phyloP scores from a whole-genome alignment of 2,329 filamentous ascomycete species.

The Alternaria tenuissima region DNA sequence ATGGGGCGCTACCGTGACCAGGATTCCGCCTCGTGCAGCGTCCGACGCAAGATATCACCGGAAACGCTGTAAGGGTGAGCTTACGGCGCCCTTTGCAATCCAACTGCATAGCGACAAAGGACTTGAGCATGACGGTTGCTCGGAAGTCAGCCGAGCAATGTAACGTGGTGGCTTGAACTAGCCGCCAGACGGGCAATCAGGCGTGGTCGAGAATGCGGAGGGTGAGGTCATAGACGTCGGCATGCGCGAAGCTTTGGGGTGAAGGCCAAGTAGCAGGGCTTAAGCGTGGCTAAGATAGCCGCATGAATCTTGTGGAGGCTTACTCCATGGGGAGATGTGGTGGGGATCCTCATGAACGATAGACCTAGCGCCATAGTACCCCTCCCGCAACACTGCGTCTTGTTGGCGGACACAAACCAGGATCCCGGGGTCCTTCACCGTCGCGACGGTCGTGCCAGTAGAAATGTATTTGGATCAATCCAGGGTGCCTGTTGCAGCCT shows the following conservation, averaged over 20 bases:
- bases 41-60: neutral
- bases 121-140: neutral
- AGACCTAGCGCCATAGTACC: slow-evolving; percentile 9
- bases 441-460: neutral
- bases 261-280: slow-evolving; percentile 3
- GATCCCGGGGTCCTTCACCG: slow-evolving; percentile 5
- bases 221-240: slow-evolving; percentile 17
- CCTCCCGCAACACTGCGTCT: slow-evolving; percentile 8
- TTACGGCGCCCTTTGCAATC: neutral
- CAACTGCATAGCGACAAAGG: neutral
- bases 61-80: neutral
- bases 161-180: slow-evolving; percentile 14
- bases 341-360: slow-evolving; percentile 15
- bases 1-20: neutral
- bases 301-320: slow-evolving; percentile 11
- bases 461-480: neutral
- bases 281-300: slow-evolving; percentile 16
- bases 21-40: neutral
- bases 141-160: slow-evolving; percentile 10
- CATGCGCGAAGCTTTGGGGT: slow-evolving; percentile 13
- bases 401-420: slow-evolving; percentile 12
- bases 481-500: slow-evolving; percentile 1
- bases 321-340: slow-evolving; percentile 16
- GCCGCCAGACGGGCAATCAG: neutral
- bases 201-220: neutral